Conservation (phyloP, 2,329 filamentous ascomycete species). For the Claviceps fusiformis region DNA sequence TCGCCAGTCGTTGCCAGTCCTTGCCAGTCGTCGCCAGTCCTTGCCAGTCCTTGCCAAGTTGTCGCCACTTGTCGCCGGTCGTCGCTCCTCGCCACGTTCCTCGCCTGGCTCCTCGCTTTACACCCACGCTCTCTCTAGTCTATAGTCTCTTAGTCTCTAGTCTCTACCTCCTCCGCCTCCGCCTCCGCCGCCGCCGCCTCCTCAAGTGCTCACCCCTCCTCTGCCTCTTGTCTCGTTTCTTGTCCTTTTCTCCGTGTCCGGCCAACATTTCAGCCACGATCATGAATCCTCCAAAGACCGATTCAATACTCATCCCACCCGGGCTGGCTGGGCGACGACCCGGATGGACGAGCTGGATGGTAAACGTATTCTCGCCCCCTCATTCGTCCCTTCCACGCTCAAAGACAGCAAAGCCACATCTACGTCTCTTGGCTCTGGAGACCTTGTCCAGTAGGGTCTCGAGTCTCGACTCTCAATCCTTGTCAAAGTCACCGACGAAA, state of each 20-base stretch:
- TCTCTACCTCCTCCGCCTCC: background rate
- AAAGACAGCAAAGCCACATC: background rate
- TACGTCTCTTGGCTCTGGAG: background rate
- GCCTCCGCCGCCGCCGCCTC: background rate
- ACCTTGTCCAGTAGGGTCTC: background rate
- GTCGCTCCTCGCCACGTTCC: background rate
- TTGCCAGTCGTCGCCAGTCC: background rate
- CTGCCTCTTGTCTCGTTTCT: background rate
- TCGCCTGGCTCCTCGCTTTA: background rate
- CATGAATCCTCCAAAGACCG: background rate
- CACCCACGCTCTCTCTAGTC: too few species aligned
- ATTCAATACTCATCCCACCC: background rate
- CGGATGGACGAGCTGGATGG: background rate
- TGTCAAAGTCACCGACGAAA: constrained; percentile 2
- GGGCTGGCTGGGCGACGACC: background rate
- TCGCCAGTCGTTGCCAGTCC: too few species aligned
- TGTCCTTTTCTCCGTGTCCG: background rate
- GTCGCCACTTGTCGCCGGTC: too few species aligned
- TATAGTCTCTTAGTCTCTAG: background rate
- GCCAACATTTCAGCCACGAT: background rate
- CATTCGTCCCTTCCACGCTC: background rate
- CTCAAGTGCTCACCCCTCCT: background rate
- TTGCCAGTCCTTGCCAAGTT: background rate
- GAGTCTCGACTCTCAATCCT: background rate
- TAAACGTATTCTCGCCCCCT: background rate